Conservation (phyloP, 345 rosid genomes). For the Lagerstroemia speciosa region DNA sequence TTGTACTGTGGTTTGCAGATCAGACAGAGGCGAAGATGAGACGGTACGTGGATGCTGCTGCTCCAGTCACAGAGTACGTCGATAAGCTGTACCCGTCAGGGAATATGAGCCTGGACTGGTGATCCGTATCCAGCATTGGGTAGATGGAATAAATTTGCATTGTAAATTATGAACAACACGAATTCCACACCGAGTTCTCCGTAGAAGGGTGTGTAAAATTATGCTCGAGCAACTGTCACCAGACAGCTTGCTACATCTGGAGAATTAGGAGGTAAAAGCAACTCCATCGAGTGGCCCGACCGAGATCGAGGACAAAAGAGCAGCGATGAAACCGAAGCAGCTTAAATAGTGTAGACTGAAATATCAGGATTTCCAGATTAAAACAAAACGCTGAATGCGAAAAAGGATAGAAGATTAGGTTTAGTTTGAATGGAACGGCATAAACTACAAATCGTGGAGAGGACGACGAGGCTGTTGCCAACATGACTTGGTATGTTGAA, state of each 20-base stretch:
- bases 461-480: too few species aligned
- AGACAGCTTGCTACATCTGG: too few species aligned
- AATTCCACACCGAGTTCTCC: neutral
- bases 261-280: neutral
- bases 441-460: too few species aligned
- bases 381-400: too few species aligned
- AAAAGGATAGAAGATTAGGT: too few species aligned
- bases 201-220: neutral
- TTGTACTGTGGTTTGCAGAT: conserved; percentile 10
- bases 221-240: neutral
- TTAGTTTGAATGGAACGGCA: too few species aligned
- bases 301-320: neutral
- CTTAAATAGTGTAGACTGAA: too few species aligned
- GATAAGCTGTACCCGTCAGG: conserved; percentile 14
- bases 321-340: neutral
- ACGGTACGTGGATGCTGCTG: conserved; percentile 9
- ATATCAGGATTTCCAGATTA: too few species aligned
- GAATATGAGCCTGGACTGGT: conserved; percentile 16
- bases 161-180: neutral
- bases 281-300: neutral
- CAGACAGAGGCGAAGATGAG: conserved; percentile 14
- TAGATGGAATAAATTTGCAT: neutral
- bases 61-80: conserved; percentile 10
- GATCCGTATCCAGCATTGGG: neutral
- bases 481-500: too few species aligned